These are phyloP conservation scores for Primulina eburnea DNA, from an alignment of 257 asterid genomes.

Conservation along the genomic window DNA sequence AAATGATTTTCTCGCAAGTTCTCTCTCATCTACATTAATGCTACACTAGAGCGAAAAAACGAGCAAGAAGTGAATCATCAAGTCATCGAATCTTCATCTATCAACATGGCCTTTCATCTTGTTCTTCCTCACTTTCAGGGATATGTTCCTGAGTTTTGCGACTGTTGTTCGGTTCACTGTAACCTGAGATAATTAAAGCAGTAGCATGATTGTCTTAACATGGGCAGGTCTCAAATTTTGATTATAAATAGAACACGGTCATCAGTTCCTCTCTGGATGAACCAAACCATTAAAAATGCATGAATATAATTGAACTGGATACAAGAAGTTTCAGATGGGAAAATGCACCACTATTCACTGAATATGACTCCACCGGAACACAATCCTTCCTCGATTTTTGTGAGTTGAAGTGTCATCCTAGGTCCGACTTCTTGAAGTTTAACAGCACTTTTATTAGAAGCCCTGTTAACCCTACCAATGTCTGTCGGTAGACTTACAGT, in stretches of 20 bases:
- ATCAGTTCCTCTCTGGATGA: background rate
- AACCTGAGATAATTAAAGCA: conserved; percentile 29
- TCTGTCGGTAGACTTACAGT: conserved; percentile 67
- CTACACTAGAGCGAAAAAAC: background rate
- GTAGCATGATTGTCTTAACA: background rate
- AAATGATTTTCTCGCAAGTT: too few relatives aligned
- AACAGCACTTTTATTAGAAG: conserved; percentile 81
- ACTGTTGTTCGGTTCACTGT: conserved; percentile 24
- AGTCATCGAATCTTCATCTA: background rate
- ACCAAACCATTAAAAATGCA: conserved; percentile 2
- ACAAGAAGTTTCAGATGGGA: background rate
- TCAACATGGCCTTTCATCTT: conserved; percentile 10
- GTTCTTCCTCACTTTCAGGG: conserved; percentile 15
- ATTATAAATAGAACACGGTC: background rate
- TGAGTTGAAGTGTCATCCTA: conserved; percentile 77
- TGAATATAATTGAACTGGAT: conserved; percentile 8
- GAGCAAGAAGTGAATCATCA: background rate
- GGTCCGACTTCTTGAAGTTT: conserved; percentile 95
- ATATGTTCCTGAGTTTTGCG: conserved; percentile 23
- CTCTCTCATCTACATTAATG: too few relatives aligned
- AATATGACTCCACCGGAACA: conserved; percentile 72
- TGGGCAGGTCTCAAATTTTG: background rate
- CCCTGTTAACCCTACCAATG: conserved; percentile 75
- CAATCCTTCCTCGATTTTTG: conserved; percentile 74
- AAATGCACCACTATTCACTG: conserved; percentile 46